Conservation (phyloP, 306 rosid genomes). For the Quercus dentata region DNA sequence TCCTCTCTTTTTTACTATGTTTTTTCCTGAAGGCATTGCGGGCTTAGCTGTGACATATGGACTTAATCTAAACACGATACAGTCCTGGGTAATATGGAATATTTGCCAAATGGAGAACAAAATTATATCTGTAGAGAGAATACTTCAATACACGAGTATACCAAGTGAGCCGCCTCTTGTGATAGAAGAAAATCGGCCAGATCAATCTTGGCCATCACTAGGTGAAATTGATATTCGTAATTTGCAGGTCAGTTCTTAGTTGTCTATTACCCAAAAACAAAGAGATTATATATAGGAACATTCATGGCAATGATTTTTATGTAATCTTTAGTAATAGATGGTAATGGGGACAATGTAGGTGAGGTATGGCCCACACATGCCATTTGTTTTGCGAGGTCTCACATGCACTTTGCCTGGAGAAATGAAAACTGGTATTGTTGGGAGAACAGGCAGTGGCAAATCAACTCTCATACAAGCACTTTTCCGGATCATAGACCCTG, state of each 20-base stretch:
- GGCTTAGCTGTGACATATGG: constrained; percentile 91
- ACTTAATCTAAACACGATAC: constrained; percentile 56
- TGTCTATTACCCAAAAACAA: neutral
- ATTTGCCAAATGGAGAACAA: constrained; percentile 68
- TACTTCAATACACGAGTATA: constrained; percentile 63
- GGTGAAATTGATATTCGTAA: constrained; percentile 73
- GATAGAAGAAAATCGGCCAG: constrained; percentile 50
- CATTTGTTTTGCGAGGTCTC: constrained; percentile 48
- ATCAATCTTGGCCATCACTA: constrained; percentile 59
- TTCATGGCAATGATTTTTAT: neutral
- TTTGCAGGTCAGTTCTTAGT: constrained; percentile 52
- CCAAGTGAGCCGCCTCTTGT: constrained; percentile 84
- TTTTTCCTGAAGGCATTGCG: constrained; percentile 56
- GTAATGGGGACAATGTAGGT: constrained; percentile 40
- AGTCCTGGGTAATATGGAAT: constrained; percentile 37
- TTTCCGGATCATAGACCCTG: constrained; percentile 43
- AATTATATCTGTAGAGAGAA: constrained; percentile 84
- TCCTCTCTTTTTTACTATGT: neutral
- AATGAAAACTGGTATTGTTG: constrained; percentile 51
- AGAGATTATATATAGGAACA: neutral
- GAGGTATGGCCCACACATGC: constrained; percentile 40
- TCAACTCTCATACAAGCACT: constrained; percentile 54
- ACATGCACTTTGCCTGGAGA: constrained; percentile 47
- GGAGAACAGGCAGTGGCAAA: constrained; percentile 64
- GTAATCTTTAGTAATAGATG: neutral